Evolutionary conservation across 139 green algal genomes (phyloP), one percentile per base, ranked within the genome.

Genomic region (Chlorella sp.): DNA sequence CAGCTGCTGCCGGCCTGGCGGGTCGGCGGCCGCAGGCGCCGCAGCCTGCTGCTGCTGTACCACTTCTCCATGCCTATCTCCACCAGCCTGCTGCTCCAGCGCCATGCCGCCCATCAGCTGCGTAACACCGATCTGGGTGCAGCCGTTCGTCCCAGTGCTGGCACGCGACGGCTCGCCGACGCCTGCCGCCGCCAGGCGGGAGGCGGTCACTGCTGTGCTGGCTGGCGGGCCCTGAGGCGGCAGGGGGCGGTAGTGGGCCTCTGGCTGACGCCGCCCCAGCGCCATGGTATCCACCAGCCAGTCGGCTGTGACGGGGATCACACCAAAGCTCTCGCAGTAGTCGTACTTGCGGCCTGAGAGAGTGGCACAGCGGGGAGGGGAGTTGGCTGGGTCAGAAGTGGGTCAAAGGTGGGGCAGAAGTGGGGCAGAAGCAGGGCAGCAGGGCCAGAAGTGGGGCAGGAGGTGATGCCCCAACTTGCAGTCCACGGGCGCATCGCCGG

Each of bases 271-370:
- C 14, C 64, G 64, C 30, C 67, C 76, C 54, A 82, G 3, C 80
- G 60, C 32, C 40, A 88, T 48, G 2, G 65, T 85, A 38, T 92
- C 88, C 32, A 93, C 41, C 34, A 93, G 83, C 90, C 90, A 93
- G 46, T 91, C 85, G 56, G 86, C 60, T 6, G 86, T 92, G 70
- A 93, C 90, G 6, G 90, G 82, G 13, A 48, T 75, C 30, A 93
- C 90, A 20, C 83, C 88, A 83, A 82, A 88, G 1, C 24, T 4
- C 19, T 30, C 34, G 34, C 69, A 74, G 36, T 58, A 36, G 19
- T 68, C 24, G 56, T 82, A 93, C 44, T 93, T 93, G 3, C 46
- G 14, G 20, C 88, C 87, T 58, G 84, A 32, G 17, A 26, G 46
- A 58, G 30, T 1, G n/a, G 58, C 26, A 40, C n/a, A n/a, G n/a